Conservation (phyloP, 257 asterid genomes). For the Solanum arcanum region DNA sequence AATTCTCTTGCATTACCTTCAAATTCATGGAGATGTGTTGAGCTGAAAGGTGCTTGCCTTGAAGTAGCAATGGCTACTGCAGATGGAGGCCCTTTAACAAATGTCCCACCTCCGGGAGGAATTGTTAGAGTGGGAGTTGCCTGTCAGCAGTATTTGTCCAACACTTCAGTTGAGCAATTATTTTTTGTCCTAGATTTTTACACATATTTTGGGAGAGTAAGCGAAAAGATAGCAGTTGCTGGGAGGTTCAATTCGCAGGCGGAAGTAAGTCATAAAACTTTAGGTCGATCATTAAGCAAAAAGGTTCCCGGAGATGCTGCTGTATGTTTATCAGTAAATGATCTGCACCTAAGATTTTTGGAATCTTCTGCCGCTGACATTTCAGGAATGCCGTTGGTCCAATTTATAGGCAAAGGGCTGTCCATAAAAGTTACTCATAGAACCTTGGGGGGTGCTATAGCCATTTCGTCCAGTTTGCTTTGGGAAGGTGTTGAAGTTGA, state of each 20-base stretch:
- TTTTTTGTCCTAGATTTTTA: slow-evolving; percentile 82
- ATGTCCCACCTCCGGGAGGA: slow-evolving; percentile 91
- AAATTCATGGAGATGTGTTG: slow-evolving; percentile 74
- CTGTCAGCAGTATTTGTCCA: slow-evolving; percentile 69
- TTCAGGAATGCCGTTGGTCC: slow-evolving; percentile 62
- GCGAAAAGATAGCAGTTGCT: slow-evolving; percentile 57
- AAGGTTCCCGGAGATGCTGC: slow-evolving; percentile 88
- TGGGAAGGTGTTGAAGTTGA: slow-evolving; percentile 87
- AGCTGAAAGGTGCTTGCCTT: slow-evolving; percentile 59
- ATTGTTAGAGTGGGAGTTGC: slow-evolving; percentile 83
- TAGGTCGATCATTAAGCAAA: slow-evolving; percentile 37
- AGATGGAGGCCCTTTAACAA: slow-evolving; percentile 82
- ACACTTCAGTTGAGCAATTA: slow-evolving; percentile 85
- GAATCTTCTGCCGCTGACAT: slow-evolving; percentile 48
- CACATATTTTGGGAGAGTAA: slow-evolving; percentile 60
- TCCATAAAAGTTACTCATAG: slow-evolving; percentile 67
- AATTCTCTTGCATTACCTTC: slow-evolving; percentile 25
- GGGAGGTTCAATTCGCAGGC: slow-evolving; percentile 37
- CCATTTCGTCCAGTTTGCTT: slow-evolving; percentile 62
- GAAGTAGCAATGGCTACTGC: slow-evolving; percentile 97
- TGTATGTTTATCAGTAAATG: slow-evolving; percentile 46
- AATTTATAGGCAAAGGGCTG: slow-evolving; percentile 62
- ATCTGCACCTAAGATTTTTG: slow-evolving; percentile 65
- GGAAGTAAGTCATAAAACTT: slow-evolving; percentile 34
- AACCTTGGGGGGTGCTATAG: slow-evolving; percentile 92